These are phyloP conservation scores for Ramaria sp. DNA, from an alignment of 768 basidiomycete genomes.

Conservation along the genomic window DNA sequence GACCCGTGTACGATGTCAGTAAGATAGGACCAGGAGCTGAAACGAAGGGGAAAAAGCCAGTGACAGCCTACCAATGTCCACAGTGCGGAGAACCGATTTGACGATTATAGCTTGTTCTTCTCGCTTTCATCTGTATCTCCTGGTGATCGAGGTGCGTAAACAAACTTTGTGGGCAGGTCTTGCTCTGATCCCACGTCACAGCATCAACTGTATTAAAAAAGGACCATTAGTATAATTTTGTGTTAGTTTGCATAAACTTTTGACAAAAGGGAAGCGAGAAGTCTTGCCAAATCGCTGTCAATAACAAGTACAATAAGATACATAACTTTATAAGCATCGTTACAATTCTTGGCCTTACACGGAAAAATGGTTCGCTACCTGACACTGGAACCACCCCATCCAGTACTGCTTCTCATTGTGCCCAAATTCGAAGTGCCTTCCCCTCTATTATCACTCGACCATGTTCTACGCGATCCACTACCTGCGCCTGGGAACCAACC, in stretches of 20 bases:
- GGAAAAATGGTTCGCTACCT: slow-evolving; percentile 26
- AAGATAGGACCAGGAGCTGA: slow-evolving; percentile 4
- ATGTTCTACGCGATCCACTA: slow-evolving; percentile 13
- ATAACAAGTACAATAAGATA: background rate
- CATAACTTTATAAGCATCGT: background rate
- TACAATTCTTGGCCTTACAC: background rate
- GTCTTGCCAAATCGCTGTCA: too few relatives aligned
- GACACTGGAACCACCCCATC: slow-evolving; percentile 67
- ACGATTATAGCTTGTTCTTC: background rate
- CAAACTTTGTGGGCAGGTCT: background rate
- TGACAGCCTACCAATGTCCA: slow-evolving; percentile 29
- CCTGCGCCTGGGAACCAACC: slow-evolving; percentile 15
- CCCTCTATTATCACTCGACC: slow-evolving; percentile 38
- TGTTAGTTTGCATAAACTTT: background rate
- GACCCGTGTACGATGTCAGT: slow-evolving; percentile 15
- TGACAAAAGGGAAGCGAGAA: too few relatives aligned
- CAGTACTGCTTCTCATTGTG: slow-evolving; percentile 64
- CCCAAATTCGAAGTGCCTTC: slow-evolving; percentile 65
- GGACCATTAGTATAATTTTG: background rate
- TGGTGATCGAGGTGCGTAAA: background rate
- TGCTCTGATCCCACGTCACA: background rate
- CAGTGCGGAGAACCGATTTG: slow-evolving; percentile 34
- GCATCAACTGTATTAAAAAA: background rate
- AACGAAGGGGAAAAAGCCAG: slow-evolving; percentile 6
- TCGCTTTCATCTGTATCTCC: background rate